Conservation (phyloP, 768 basidiomycete species). For the Calocera viscosa region DNA sequence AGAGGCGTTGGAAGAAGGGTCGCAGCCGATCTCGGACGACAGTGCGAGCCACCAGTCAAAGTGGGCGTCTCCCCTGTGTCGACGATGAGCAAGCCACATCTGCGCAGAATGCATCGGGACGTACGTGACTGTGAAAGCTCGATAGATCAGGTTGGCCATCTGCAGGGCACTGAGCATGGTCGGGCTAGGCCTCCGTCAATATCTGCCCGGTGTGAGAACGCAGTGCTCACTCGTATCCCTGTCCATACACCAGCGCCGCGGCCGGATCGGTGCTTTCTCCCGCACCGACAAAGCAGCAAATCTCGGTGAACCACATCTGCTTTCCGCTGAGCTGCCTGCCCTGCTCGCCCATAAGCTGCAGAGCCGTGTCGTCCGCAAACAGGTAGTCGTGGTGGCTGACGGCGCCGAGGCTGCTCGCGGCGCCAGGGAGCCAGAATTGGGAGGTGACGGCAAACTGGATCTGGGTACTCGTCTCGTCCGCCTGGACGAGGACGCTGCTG, state of each 20-base stretch:
- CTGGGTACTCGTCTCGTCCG: conserved; percentile 32
- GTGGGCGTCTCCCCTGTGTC: conserved; percentile 25
- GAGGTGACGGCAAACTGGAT: conserved; percentile 18
- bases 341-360: conserved; percentile 14
- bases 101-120: conserved; percentile 11
- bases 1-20: conserved; percentile 26
- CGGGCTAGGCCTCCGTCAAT: conserved; percentile 13
- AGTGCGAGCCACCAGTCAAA: conserved; percentile 16
- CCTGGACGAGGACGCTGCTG: conserved; percentile 30
- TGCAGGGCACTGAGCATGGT: conserved; percentile 20
- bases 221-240: conserved; percentile 15
- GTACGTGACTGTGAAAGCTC: conserved; percentile 19
- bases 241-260: conserved; percentile 15
- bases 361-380: conserved; percentile 30
- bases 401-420: conserved; percentile 27
- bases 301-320: conserved; percentile 22
- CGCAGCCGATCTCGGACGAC: conserved; percentile 31
- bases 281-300: conserved; percentile 21
- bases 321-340: conserved; percentile 18
- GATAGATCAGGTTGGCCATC: conserved; percentile 19
- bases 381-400: conserved; percentile 38
- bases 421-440: conserved; percentile 18
- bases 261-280: conserved; percentile 15
- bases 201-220: too few relatives aligned
- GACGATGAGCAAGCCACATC: background rate